These are phyloP conservation scores for Thelephora aurantiotincta DNA, from an alignment of 768 basidiomycete species.

Conservation along the genomic window DNA sequence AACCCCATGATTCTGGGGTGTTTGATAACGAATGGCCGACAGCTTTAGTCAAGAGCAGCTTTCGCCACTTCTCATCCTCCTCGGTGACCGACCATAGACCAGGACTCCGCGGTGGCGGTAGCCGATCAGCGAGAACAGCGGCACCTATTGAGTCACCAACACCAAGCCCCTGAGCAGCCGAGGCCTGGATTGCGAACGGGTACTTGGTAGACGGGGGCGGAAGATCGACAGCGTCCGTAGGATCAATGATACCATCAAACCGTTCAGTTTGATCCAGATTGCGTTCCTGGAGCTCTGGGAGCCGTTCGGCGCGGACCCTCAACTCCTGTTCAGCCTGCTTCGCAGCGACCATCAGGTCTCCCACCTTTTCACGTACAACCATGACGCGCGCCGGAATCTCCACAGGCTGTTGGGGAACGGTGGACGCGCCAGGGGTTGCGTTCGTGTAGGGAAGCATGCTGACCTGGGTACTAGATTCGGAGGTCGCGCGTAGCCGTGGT, in stretches of 20 bases:
- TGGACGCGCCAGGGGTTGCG: constrained; percentile 23
- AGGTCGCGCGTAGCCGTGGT: constrained; percentile 39
- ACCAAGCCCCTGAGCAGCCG: constrained; percentile 56
- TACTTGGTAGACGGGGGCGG: constrained; percentile 56
- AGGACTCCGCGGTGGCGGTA: constrained; percentile 56
- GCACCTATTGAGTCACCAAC: constrained; percentile 67
- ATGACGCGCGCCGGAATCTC: constrained; percentile 32
- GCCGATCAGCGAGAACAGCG: constrained; percentile 55
- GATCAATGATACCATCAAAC: constrained; percentile 60
- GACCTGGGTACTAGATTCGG: constrained; percentile 39
- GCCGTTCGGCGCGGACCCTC: constrained; percentile 28
- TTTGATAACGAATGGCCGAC: constrained; percentile 63
- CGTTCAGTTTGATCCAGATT: constrained; percentile 18
- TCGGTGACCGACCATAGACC: constrained; percentile 39
- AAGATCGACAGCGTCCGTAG: constrained; percentile 72
- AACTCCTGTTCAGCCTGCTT: constrained; percentile 66
- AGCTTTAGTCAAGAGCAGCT: constrained; percentile 60
- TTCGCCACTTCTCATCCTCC: constrained; percentile 60
- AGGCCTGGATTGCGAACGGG: constrained; percentile 64
- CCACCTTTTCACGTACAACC: constrained; percentile 73
- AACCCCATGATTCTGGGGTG: constrained; percentile 31
- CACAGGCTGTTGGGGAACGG: constrained; percentile 17
- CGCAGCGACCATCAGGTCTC: constrained; percentile 52
- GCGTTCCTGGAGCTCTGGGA: no score
- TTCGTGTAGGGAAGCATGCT: constrained; percentile 18